These are phyloP conservation scores for Thelonectria blattea DNA, from an alignment of 2,329 filamentous ascomycete genomes.

Conservation along the genomic window DNA sequence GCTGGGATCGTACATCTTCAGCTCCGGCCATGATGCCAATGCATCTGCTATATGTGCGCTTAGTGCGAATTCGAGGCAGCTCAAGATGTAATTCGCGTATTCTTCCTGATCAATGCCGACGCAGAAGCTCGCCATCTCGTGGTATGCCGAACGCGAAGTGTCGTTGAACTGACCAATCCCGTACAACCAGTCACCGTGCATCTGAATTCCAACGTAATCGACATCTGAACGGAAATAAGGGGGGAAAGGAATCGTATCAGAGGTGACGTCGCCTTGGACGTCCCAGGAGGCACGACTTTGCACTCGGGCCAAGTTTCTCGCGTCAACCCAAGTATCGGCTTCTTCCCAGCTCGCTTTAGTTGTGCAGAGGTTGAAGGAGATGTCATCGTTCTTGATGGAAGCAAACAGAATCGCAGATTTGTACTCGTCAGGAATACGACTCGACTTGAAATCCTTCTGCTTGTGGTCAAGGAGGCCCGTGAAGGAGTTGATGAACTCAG, in stretches of 20 bases:
- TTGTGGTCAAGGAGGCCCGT: too few relatives aligned
- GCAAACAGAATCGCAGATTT: too few relatives aligned
- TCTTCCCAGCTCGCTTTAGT: background rate
- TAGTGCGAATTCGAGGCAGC: background rate
- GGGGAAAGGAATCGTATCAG: too few relatives aligned
- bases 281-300: background rate
- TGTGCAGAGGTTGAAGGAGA: background rate
- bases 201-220: background rate
- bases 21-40: background rate
- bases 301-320: background rate
- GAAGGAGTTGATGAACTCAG: too few relatives aligned
- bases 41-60: slow-evolving; percentile 8
- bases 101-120: background rate
- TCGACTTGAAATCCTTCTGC: too few relatives aligned
- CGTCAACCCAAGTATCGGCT: background rate
- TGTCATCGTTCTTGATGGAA: background rate
- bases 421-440: too few relatives aligned
- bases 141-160: background rate
- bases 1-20: background rate
- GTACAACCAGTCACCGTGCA: background rate
- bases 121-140: background rate
- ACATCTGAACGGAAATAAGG: too few relatives aligned
- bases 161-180: background rate
- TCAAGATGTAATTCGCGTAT: background rate
- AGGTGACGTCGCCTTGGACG: too few relatives aligned